A percentile compares a stretch with the other conserved stretches of the same genome.
These are phyloP conservation scores for Psilocybe cubensis DNA, from an alignment of 768 basidiomycete species.

Conservation along the genomic window DNA sequence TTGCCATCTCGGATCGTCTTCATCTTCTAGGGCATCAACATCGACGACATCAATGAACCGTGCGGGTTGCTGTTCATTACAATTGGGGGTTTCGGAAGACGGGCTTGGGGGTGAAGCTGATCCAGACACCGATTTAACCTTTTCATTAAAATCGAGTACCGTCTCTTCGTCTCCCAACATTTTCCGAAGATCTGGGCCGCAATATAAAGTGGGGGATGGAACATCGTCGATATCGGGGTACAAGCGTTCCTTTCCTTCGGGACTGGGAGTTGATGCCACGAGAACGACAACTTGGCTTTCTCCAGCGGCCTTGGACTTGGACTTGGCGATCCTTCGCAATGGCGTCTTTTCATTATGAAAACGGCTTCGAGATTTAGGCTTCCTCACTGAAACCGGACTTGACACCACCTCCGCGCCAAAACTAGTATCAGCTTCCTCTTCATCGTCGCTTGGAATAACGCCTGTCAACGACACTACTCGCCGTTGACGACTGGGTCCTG, in stretches of 20 bases:
- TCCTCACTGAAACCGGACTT: constrained; percentile 32
- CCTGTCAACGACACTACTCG: constrained; percentile 6
- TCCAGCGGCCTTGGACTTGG: background rate
- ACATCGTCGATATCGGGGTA: constrained; percentile 18
- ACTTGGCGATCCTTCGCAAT: background rate
- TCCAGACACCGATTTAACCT: constrained; percentile 17
- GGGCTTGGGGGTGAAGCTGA: constrained; percentile 34
- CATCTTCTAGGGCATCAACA: constrained; percentile 33
- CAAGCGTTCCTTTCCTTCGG: constrained; percentile 6
- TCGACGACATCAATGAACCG: constrained; percentile 21
- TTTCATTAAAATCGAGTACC: constrained; percentile 6
- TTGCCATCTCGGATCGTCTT: constrained; percentile 18
- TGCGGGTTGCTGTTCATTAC: background rate
- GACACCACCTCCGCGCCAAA: constrained; percentile 29
- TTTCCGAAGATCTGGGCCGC: constrained; percentile 27
- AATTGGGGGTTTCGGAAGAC: constrained; percentile 37
- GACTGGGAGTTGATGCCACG: constrained; percentile 22
- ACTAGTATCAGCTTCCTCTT: constrained; percentile 17
- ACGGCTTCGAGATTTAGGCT: constrained; percentile 8
- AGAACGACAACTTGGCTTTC: constrained; percentile 18
- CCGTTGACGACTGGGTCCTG: constrained; percentile 6
- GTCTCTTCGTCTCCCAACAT: constrained; percentile 17
- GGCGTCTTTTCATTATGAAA: constrained; percentile 13
- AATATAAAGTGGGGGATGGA: constrained; percentile 23
- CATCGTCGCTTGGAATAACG: constrained; percentile 21